These are phyloP conservation scores for Linnemannia exigua DNA, from an alignment of 192 early-diverging fungal genomes.

Conservation along the genomic window DNA sequence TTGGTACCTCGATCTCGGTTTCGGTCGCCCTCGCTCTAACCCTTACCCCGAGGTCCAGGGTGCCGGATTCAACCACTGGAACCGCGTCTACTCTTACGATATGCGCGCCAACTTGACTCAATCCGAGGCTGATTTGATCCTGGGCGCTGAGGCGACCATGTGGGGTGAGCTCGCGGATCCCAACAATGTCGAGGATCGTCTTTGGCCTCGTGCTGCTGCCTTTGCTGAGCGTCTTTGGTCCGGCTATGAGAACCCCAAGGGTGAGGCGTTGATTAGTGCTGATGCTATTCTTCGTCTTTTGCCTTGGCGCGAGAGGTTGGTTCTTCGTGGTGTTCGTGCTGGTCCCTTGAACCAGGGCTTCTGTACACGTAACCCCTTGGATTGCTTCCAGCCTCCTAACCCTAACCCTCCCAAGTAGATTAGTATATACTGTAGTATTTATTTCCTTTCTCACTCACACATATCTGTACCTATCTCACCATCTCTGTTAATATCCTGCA, in stretches of 20 bases:
- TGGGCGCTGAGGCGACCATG: slow-evolving; percentile 50
- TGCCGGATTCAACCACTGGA: slow-evolving; percentile 51
- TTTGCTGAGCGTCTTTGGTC: slow-evolving; percentile 55
- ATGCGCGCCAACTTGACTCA: slow-evolving; percentile 33
- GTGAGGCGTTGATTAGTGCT: slow-evolving; percentile 65
- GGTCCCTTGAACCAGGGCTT: slow-evolving; percentile 74
- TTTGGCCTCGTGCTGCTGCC: slow-evolving; percentile 47
- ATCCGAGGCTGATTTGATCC: slow-evolving; percentile 31
- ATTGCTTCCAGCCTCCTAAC: slow-evolving; percentile 57
- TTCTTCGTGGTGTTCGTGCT: slow-evolving; percentile 70
- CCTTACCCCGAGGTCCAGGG: slow-evolving; percentile 55
- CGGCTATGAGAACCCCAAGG: slow-evolving; percentile 58
- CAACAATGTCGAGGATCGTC: slow-evolving; percentile 39
- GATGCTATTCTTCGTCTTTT: slow-evolving; percentile 71
- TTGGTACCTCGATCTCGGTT: slow-evolving; percentile 33
- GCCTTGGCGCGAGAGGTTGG: slow-evolving; percentile 71
- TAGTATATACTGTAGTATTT: neutral
- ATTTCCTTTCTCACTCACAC: neutral
- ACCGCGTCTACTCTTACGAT: slow-evolving; percentile 44
- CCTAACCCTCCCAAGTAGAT: neutral
- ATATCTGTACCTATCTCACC: no score
- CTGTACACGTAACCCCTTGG: slow-evolving; percentile 71
- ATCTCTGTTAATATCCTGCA: no score
- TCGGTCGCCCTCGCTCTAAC: slow-evolving; percentile 53
- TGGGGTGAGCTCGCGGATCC: slow-evolving; percentile 52